Evolutionary conservation across 257 asterid genomes (phyloP).

Genomic region (Nicotiana paniculata): DNA sequence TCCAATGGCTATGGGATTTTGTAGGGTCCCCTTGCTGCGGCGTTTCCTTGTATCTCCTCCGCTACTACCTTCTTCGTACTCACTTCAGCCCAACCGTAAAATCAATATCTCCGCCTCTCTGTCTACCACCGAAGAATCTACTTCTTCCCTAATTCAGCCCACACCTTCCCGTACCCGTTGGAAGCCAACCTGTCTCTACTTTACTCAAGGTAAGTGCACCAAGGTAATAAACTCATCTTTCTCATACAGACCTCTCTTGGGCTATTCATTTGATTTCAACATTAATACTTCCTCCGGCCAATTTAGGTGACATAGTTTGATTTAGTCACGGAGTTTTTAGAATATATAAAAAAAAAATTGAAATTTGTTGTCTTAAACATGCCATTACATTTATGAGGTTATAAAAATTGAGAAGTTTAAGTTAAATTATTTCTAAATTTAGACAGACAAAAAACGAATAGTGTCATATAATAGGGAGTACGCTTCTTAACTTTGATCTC

Average conservation of each 20-base stretch:
- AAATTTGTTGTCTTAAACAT: too few relatives aligned
- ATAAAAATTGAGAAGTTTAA: too few relatives aligned
- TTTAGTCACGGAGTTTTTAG: too few relatives aligned
- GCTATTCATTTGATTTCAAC: background rate
- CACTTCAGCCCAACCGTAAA: conserved; percentile 17
- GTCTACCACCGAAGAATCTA: conserved; percentile 26
- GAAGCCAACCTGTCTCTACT: conserved; percentile 84
- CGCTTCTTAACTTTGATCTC: background rate
- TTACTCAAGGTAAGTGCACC: conserved; percentile 78
- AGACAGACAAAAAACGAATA: too few relatives aligned
- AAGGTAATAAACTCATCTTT: conserved; percentile 38
- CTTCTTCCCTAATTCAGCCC: conserved; percentile 27
- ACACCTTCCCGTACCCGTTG: conserved; percentile 28
- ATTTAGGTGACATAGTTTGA: too few relatives aligned
- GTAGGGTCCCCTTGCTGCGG: conserved; percentile 34
- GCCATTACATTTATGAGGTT: too few relatives aligned
- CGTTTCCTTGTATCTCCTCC: conserved; percentile 21
- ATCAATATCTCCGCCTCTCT: conserved; percentile 24
- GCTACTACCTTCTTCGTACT: conserved; percentile 4
- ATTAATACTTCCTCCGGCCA: too few relatives aligned
- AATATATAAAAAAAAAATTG: too few relatives aligned
- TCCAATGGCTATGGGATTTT: conserved; percentile 28
- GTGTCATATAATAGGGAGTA: too few relatives aligned
- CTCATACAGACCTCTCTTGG: background rate
- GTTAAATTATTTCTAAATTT: too few relatives aligned